These are phyloP conservation scores for Phytophthora fragariaefolia DNA, from an alignment of 352 stramenopile genomes.

Conservation along the genomic window DNA sequence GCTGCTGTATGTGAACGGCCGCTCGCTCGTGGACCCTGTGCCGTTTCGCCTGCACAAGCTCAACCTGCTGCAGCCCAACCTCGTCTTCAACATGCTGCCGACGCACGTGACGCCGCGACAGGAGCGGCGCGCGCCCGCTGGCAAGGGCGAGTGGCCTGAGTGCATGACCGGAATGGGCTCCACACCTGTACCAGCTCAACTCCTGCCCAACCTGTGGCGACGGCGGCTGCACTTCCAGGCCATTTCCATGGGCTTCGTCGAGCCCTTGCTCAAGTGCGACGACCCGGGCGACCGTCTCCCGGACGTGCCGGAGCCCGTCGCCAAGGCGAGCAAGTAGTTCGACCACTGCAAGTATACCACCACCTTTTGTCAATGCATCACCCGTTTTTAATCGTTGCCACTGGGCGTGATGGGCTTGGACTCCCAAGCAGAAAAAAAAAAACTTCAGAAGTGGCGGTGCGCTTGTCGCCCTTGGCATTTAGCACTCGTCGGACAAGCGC, in stretches of 20 bases:
- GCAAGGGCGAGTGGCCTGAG: slow-evolving; percentile 55
- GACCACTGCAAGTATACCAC: background rate
- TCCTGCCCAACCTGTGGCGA: slow-evolving; percentile 49
- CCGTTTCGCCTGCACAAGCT: slow-evolving; percentile 42
- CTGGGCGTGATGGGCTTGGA: background rate
- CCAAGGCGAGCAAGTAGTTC: slow-evolving; percentile 21
- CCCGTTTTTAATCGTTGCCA: background rate
- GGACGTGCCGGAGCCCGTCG: slow-evolving; percentile 14
- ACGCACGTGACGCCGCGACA: slow-evolving; percentile 53
- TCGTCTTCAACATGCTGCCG: slow-evolving; percentile 54
- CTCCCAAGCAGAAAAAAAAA: slow-evolving; percentile 1
- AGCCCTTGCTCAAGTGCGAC: slow-evolving; percentile 42
- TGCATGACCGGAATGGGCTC: slow-evolving; percentile 58
- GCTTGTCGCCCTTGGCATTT: background rate
- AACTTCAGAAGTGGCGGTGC: background rate
- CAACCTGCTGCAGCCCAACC: slow-evolving; percentile 39
- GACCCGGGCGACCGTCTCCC: slow-evolving; percentile 26
- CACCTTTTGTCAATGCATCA: background rate
- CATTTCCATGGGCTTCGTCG: slow-evolving; percentile 51
- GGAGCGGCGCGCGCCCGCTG: slow-evolving; percentile 27
- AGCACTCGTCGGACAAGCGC: background rate
- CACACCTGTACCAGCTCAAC: slow-evolving; percentile 32
- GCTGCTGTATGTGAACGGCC: slow-evolving; percentile 55
- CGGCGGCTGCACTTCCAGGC: slow-evolving; percentile 54
- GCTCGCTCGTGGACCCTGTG: slow-evolving; percentile 48